These are phyloP conservation scores for Saccharomycopsis babjevae DNA, from an alignment of 805 yeast species.

Conservation along the genomic window DNA sequence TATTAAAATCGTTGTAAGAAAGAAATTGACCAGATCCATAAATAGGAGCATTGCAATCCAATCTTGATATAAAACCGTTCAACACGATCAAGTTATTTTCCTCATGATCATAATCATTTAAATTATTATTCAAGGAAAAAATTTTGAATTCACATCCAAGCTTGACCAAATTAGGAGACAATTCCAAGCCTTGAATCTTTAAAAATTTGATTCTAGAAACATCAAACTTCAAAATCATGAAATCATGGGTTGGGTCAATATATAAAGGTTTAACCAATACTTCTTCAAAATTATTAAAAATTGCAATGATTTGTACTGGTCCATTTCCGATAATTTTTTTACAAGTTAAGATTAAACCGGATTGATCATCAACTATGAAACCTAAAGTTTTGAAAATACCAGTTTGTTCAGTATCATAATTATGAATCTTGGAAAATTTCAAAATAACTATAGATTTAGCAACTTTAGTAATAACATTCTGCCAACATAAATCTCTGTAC, in stretches of 20 bases:
- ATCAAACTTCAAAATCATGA: constrained; percentile 19
- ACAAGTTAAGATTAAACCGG: constrained; percentile 18
- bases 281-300: constrained; percentile 19
- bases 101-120: constrained; percentile 18
- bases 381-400: constrained; percentile 19
- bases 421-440: constrained; percentile 18
- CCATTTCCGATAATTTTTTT: constrained; percentile 19
- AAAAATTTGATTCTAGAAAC: constrained; percentile 17
- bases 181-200: constrained; percentile 16
- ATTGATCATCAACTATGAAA: constrained; percentile 18
- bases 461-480: constrained; percentile 17
- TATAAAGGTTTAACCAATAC: constrained; percentile 18
- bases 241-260: constrained; percentile 19
- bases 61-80: constrained; percentile 17
- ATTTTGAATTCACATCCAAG: constrained; percentile 19
- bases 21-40: constrained; percentile 18
- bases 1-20: constrained; percentile 24
- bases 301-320: constrained; percentile 18
- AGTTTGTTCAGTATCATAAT: constrained; percentile 18
- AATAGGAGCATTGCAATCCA: constrained; percentile 19
- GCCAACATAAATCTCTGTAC: constrained; percentile 19
- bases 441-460: constrained; percentile 18
- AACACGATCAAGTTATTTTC: constrained; percentile 18
- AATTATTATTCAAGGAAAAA: constrained; percentile 17
- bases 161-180: constrained; percentile 18